Base-by-base conservation (phyloP, 2,329 filamentous ascomycete species). In the Periglandula ipomoeae region DNA sequence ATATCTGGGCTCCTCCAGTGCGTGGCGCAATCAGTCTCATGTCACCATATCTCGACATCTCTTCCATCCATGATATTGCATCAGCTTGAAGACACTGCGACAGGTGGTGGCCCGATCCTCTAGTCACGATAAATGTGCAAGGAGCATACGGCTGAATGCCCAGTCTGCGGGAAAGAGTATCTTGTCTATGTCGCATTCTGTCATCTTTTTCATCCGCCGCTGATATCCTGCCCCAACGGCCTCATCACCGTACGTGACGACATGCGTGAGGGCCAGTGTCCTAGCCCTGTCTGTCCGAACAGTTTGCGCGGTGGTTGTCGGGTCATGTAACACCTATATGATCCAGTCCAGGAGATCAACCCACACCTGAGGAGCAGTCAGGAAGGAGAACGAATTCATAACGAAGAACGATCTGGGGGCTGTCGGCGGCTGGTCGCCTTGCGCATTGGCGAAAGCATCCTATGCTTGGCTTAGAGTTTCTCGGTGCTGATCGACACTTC, bases 401-500 rank as follows among this genome's bases (percentile, higher is more conserved):
- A 19, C 20, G 11, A 17, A 32, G n/a, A 9, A 44, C 10, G 13
- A 26, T 9, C n/a, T n/a, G n/a, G 23, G 11, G 23, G 10, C 32
- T 27, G 8, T 32, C 32, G 19, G 17, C 17, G 19, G 4, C 24
- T 13, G 2, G n/a, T 38, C 35, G 22, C 23, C 17, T n/a, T n/a
- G n/a, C n/a, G n/a, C n/a, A n/a, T n/a, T n/a, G n/a, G n/a, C n/a
- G n/a, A n/a, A n/a, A n/a, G n/a, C n/a, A 22, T 23, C 24, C 30
- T 8, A 8, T 45, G 19, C 43, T 15, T 44, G 15, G 24, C 49
- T 73, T 59, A 84, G 52, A 84, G 69, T 60, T 76, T 82, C 54
- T 75, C 67, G 32, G 66, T 72, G 42, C 66, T 65, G 10, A 64
- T 60, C 13, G 67, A 69, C 38, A 94, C 74, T 66, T 98, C 93